Percentiles rank a stretch among this genome's conserved stretches.
Conservation (phyloP, 306 rosid species). For the Citrullus colocynthis region DNA sequence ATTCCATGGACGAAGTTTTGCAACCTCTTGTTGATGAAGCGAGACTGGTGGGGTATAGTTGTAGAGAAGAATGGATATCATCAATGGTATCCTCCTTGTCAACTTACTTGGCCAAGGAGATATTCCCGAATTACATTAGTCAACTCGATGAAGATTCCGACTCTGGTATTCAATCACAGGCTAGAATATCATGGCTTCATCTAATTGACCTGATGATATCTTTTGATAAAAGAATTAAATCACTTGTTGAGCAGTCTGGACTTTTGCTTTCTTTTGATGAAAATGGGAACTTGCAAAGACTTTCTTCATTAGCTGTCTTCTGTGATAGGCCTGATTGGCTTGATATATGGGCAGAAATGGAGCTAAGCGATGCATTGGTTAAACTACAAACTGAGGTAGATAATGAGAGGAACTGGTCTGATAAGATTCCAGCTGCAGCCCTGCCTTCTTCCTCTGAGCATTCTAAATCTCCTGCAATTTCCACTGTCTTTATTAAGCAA, state of each 20-base stretch:
- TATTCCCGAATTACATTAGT: constrained; percentile 51
- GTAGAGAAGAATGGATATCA: constrained; percentile 95
- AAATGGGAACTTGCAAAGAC: constrained; percentile 34
- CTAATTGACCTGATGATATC: constrained; percentile 90
- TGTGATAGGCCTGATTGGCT: constrained; percentile 92
- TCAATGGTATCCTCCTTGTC: constrained; percentile 73
- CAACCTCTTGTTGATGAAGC: constrained; percentile 95
- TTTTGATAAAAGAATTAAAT: constrained; percentile 70
- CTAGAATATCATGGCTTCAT: constrained; percentile 68
- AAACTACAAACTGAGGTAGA: constrained; percentile 46
- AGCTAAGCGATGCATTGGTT: constrained; percentile 50
- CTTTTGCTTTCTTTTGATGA: constrained; percentile 48
- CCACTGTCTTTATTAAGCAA: constrained; percentile 39
- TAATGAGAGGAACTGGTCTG: constrained; percentile 62
- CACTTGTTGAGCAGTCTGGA: constrained; percentile 71
- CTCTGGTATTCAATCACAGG: constrained; percentile 30
- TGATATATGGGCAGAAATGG: constrained; percentile 87
- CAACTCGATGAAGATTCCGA: constrained; percentile 44
- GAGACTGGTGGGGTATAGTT: constrained; percentile 70
- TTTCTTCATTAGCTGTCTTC: constrained; percentile 72
- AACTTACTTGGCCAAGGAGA: constrained; percentile 74
- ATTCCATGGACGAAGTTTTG: constrained; percentile 70
- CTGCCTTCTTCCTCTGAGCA: constrained; percentile 44
- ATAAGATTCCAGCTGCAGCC: constrained; percentile 42
- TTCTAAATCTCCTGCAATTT: constrained; percentile 66